phyloP scores from a whole-genome alignment of 2,329 filamentous ascomycete genomes.

The Hypoxylon sp. region DNA sequence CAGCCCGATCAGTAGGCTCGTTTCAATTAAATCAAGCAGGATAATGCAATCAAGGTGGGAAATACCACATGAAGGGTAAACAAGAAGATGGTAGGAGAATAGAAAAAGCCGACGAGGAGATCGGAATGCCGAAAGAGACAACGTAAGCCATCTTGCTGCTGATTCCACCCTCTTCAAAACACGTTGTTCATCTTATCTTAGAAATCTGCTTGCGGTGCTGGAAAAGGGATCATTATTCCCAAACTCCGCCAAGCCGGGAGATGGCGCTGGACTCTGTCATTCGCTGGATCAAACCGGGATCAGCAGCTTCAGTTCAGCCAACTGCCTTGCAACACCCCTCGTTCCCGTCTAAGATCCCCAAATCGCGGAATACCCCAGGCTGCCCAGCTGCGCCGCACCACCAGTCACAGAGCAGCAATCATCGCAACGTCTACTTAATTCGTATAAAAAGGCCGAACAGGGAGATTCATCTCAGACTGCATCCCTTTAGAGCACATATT shows the following conservation, averaged over 20 bases:
- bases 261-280: slow-evolving; percentile 41
- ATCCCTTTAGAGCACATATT: slow-evolving; percentile 7
- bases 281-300: slow-evolving; percentile 39
- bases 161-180: slow-evolving; percentile 26
- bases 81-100: slow-evolving; percentile 37
- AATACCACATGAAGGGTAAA: slow-evolving; percentile 33
- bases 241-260: slow-evolving; percentile 52
- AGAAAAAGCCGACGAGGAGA: slow-evolving; percentile 37
- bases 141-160: slow-evolving; percentile 33
- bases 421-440: slow-evolving; percentile 28
- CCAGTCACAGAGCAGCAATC: slow-evolving; percentile 19
- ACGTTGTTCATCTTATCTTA: slow-evolving; percentile 30
- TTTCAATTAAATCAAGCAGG: slow-evolving; percentile 43
- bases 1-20: slow-evolving; percentile 24
- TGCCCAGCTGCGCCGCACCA: neutral
- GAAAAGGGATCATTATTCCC: slow-evolving; percentile 36
- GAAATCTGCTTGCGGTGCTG: slow-evolving; percentile 20
- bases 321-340: slow-evolving; percentile 27
- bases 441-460: slow-evolving; percentile 29
- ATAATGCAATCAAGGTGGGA: slow-evolving; percentile 25
- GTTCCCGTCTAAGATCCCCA: slow-evolving; percentile 25
- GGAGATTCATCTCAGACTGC: neutral
- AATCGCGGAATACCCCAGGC: slow-evolving; percentile 20
- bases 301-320: slow-evolving; percentile 38
- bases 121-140: slow-evolving; percentile 24